Percentiles rank a stretch among this genome's conserved stretches.
Conservation (phyloP, 768 basidiomycete species). For the Tylopilus sp. region DNA sequence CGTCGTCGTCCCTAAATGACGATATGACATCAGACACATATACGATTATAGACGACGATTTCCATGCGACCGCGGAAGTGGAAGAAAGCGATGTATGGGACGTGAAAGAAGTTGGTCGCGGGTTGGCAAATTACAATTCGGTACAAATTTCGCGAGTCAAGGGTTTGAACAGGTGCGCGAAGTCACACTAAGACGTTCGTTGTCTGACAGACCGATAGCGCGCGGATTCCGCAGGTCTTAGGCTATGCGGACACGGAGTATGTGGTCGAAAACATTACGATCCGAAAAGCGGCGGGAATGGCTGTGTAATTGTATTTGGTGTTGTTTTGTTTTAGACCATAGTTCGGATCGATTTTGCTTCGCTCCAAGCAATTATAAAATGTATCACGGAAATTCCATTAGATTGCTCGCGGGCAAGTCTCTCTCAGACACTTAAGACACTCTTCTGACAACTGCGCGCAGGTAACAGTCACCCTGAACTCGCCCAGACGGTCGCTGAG, state of each 20-base stretch:
- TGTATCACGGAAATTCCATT: conserved; percentile 83
- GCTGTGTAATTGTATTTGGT: conserved; percentile 42
- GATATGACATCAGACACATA: conserved; percentile 23
- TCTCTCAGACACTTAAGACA: background rate
- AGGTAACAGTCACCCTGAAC: conserved; percentile 98
- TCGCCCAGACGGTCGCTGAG: conserved; percentile 93
- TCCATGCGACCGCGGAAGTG: conserved; percentile 24
- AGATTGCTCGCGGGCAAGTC: conserved; percentile 67
- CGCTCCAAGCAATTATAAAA: conserved; percentile 34
- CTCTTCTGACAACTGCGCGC: conserved; percentile 17
- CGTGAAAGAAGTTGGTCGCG: conserved; percentile 87
- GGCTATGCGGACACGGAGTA: conserved; percentile 97
- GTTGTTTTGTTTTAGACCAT: conserved; percentile 16
- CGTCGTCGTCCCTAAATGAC: conserved; percentile 32
- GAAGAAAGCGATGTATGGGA: conserved; percentile 58
- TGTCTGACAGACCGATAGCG: conserved; percentile 43
- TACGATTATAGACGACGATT: conserved; percentile 32
- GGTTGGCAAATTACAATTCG: conserved; percentile 94
- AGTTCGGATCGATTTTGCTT: conserved; percentile 6
- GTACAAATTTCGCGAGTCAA: conserved; percentile 86
- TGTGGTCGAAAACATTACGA: conserved; percentile 93
- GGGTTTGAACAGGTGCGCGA: conserved; percentile 82
- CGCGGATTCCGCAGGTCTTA: conserved; percentile 71
- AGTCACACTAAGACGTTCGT: background rate
- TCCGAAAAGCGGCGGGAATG: conserved; percentile 46